These are phyloP conservation scores for Eucalyptus lansdowneana DNA, from an alignment of 345 rosid genomes.

Conservation along the genomic window DNA sequence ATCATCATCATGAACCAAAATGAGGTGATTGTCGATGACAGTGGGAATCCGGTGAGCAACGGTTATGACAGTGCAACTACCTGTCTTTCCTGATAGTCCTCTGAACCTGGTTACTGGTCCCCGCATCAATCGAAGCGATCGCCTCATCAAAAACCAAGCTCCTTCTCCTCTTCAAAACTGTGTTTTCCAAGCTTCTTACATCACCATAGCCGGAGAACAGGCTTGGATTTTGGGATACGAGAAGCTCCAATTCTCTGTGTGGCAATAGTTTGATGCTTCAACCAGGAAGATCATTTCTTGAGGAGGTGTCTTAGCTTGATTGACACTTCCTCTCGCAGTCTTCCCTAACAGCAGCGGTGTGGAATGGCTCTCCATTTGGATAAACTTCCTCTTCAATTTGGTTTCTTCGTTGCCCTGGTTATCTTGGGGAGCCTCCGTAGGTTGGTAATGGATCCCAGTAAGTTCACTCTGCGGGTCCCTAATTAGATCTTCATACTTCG, in stretches of 20 bases:
- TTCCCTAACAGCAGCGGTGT: slow-evolving; percentile 64
- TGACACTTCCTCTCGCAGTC: slow-evolving; percentile 43
- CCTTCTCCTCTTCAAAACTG: background rate
- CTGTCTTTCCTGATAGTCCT: slow-evolving; percentile 48
- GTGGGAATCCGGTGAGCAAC: slow-evolving; percentile 80
- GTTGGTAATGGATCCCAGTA: slow-evolving; percentile 59
- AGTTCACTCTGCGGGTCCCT: slow-evolving; percentile 27
- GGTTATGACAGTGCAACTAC: slow-evolving; percentile 61
- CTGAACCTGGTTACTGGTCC: slow-evolving; percentile 27
- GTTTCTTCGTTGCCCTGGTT: slow-evolving; percentile 58
- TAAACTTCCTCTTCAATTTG: slow-evolving; percentile 71
- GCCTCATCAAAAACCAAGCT: background rate
- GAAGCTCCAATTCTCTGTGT: slow-evolving; percentile 73
- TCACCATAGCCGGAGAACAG: slow-evolving; percentile 72
- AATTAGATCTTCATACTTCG: slow-evolving; percentile 36
- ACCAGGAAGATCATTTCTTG: slow-evolving; percentile 52
- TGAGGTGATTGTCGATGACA: slow-evolving; percentile 66
- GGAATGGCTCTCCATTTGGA: slow-evolving; percentile 82
- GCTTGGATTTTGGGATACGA: slow-evolving; percentile 64
- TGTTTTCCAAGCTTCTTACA: slow-evolving; percentile 58
- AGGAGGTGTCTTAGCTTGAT: slow-evolving; percentile 26
- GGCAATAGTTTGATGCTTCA: slow-evolving; percentile 61
- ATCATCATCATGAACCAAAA: slow-evolving; percentile 81
- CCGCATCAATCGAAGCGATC: background rate
- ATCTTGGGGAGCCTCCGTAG: slow-evolving; percentile 61